A percentile compares a stretch with the other conserved stretches of the same genome.
phyloP scores from a whole-genome alignment of 169 alveolate species.

The Fabrea salina region DNA sequence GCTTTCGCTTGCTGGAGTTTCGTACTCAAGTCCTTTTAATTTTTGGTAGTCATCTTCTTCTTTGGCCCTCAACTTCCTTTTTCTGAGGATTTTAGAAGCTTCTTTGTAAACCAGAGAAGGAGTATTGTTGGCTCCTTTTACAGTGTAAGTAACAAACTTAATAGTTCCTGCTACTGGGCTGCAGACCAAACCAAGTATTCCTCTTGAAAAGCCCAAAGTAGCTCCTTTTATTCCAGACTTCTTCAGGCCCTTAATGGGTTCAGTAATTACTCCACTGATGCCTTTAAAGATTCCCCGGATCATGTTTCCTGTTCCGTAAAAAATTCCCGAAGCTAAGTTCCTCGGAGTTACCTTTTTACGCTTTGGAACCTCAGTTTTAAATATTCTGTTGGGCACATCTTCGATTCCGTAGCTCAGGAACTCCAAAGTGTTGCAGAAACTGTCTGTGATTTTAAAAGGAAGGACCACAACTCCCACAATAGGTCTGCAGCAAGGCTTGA shows the following conservation, averaged over 20 bases:
- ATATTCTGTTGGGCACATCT: background rate
- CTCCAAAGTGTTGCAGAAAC: background rate
- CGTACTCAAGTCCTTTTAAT: too few species aligned
- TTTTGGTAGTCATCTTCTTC: too few species aligned
- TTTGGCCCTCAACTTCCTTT: background rate
- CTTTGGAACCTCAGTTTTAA: background rate
- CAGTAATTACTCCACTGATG: constrained; percentile 40
- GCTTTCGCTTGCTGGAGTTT: too few species aligned
- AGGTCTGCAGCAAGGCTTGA: background rate
- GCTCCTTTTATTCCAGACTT: constrained; percentile 47
- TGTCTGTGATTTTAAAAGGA: background rate
- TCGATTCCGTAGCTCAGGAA: background rate
- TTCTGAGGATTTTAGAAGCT: background rate
- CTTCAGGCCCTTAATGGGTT: constrained; percentile 49
- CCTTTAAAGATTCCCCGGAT: constrained; percentile 26
- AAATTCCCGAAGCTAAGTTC: constrained; percentile 27
- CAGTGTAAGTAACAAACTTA: constrained; percentile 42
- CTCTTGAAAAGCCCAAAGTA: constrained; percentile 42
- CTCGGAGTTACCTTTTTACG: background rate
- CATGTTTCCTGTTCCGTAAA: constrained; percentile 38
- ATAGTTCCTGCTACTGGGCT: constrained; percentile 51
- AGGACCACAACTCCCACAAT: background rate
- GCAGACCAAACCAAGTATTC: constrained; percentile 41
- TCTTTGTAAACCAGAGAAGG: constrained; percentile 37
- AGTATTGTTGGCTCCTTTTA: constrained; percentile 43